These are phyloP conservation scores for Fusarium austroafricanum DNA, from an alignment of 2,329 filamentous ascomycete species.

Conservation along the genomic window DNA sequence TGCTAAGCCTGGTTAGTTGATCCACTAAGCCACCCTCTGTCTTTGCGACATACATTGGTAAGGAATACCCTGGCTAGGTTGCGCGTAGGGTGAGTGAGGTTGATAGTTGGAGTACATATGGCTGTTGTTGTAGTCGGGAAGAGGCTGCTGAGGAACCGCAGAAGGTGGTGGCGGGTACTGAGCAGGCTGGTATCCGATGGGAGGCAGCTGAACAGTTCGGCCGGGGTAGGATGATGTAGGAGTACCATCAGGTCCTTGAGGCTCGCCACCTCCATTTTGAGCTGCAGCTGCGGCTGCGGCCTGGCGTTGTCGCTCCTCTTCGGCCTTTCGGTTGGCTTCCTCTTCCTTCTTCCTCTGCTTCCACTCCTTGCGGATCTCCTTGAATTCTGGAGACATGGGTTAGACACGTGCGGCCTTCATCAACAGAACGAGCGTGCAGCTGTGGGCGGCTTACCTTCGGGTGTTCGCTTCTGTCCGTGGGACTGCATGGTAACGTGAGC, in stretches of 20 bases:
- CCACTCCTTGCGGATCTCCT: slow-evolving; percentile 99
- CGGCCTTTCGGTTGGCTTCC: slow-evolving; percentile 64
- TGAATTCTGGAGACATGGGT: slow-evolving; percentile 79
- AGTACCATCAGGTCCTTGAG: slow-evolving; percentile 57
- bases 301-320: slow-evolving; percentile 82
- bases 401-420: slow-evolving; percentile 29
- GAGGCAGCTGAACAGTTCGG: slow-evolving; percentile 74
- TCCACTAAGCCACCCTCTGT: slow-evolving; percentile 22
- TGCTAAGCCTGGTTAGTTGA: slow-evolving; percentile 44
- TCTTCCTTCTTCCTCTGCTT: slow-evolving; percentile 99
- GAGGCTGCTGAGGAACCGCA: slow-evolving; percentile 62
- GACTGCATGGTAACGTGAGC: slow-evolving; percentile 99
- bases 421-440: background rate
- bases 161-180: slow-evolving; percentile 75
- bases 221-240: slow-evolving; percentile 67
- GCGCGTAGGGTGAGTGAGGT: slow-evolving; percentile 69
- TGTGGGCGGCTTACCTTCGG: slow-evolving; percentile 79
- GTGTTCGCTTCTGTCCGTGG: slow-evolving; percentile 92
- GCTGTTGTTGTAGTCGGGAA: slow-evolving; percentile 65
- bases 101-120: slow-evolving; percentile 70
- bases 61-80: slow-evolving; percentile 69
- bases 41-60: slow-evolving; percentile 62
- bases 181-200: slow-evolving; percentile 76
- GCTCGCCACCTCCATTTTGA: slow-evolving; percentile 62
- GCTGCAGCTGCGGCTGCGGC: slow-evolving; percentile 65